phyloP scores from a whole-genome alignment of 1,139 yeast genomes.

The Scheffersomyces parashehatae region DNA sequence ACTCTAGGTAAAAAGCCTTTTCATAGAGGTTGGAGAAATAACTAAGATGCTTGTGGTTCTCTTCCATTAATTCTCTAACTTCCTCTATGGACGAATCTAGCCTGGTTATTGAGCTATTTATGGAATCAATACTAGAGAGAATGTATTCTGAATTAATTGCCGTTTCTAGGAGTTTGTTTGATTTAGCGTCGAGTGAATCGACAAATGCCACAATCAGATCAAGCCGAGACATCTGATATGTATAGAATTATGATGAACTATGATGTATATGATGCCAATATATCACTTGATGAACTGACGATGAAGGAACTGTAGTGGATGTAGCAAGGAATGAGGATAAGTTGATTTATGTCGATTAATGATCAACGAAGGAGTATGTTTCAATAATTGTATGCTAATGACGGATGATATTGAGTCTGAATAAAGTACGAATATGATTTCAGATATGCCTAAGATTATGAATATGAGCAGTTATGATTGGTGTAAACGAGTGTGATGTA shows the following conservation, averaged over 20 bases:
- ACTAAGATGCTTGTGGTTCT: conserved; percentile 23
- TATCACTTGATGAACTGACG: not conserved
- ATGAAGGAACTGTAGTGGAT: not conserved
- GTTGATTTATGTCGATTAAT: too few relatives aligned
- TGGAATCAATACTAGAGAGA: conserved; percentile 20
- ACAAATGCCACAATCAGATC: conserved; percentile 33
- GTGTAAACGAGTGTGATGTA: too few relatives aligned
- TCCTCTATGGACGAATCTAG: conserved; percentile 35
- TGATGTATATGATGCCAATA: not conserved
- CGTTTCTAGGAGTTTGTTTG: conserved; percentile 23
- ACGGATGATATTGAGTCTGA: too few relatives aligned
- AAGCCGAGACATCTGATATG: conserved; percentile 19
- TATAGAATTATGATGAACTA: not conserved
- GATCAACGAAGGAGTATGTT: too few relatives aligned
- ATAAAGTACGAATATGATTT: too few relatives aligned
- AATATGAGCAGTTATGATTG: too few relatives aligned
- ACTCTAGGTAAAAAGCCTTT: conserved; percentile 36
- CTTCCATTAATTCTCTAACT: conserved; percentile 22
- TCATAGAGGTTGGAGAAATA: conserved; percentile 34
- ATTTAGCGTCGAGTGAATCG: conserved; percentile 30
- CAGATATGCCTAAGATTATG: too few relatives aligned
- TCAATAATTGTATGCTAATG: too few relatives aligned
- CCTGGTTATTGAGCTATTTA: conserved; percentile 23
- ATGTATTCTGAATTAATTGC: conserved; percentile 23
- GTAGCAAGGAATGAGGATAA: too few relatives aligned